A percentile compares a stretch with the other conserved stretches of the same genome.
Conservation (phyloP, 225 moss, liverwort and hornwort species). For the Climacium dendroides region DNA sequence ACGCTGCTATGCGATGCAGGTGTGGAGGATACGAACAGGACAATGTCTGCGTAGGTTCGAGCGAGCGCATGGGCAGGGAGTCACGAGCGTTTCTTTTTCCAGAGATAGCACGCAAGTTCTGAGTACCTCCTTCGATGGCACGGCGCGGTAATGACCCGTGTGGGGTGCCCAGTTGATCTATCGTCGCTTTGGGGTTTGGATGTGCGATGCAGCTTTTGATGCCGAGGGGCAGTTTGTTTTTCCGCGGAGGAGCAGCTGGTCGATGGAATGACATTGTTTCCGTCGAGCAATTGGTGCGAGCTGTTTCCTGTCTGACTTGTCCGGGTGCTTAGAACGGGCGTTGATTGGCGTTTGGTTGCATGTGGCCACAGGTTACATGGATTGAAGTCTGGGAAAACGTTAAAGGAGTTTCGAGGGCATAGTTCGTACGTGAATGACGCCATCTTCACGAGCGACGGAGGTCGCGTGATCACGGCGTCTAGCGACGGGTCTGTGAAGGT, state of each 20-base stretch:
- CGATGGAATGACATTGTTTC: neutral
- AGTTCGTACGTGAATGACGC: constrained; percentile 91
- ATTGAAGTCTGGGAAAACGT: constrained; percentile 84
- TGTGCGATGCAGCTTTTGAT: neutral
- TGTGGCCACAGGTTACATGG: constrained; percentile 64
- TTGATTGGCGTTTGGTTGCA: neutral
- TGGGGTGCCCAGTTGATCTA: neutral
- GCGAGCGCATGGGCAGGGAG: constrained; percentile 81
- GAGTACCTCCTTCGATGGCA: constrained; percentile 86
- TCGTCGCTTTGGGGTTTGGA: neutral
- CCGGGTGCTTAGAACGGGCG: neutral
- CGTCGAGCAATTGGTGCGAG: neutral
- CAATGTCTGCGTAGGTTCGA: constrained; percentile 91
- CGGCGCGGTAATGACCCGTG: constrained; percentile 32
- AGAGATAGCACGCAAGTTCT: constrained; percentile 83
- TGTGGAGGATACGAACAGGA: constrained; percentile 90
- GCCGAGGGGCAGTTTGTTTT: neutral
- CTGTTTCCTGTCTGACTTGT: neutral
- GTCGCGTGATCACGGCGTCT: constrained; percentile 83
- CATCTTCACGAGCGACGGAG: constrained; percentile 80
- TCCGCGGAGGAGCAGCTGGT: neutral
- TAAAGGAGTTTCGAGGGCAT: constrained; percentile 96
- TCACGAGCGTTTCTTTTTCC: constrained; percentile 83
- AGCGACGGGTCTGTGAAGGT: constrained; percentile 98
- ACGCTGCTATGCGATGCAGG: constrained; percentile 15